Conservation (phyloP, 2,329 filamentous ascomycete genomes). For the Rachicladosporium sp. region DNA sequence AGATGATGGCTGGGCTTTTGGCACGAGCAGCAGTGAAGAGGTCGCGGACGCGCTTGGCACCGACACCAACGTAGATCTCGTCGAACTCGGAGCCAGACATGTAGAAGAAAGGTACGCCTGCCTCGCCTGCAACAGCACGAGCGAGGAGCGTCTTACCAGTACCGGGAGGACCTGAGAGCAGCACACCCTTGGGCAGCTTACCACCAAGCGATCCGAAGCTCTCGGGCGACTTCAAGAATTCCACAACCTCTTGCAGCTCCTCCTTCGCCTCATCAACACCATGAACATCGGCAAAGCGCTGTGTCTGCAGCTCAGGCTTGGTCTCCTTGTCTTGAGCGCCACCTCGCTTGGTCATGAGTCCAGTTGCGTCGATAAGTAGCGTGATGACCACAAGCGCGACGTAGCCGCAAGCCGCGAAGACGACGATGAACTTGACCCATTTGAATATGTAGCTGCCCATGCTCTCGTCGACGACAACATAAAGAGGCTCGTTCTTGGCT, state of each 20-base stretch:
- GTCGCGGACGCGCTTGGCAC: conserved; percentile 89
- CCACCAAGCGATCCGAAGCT: conserved; percentile 89
- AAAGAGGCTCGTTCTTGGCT: conserved; percentile 71
- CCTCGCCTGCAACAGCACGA: conserved; percentile 89
- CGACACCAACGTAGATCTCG: conserved; percentile 94
- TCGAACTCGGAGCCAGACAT: conserved; percentile 99
- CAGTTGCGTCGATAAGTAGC: conserved; percentile 69
- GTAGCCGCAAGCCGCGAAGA: conserved; percentile 69
- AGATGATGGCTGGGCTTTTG: conserved; percentile 87
- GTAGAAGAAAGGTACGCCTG: conserved; percentile 98
- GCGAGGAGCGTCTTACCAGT: conserved; percentile 95
- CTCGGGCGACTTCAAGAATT: conserved; percentile 87
- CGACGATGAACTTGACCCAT: conserved; percentile 77
- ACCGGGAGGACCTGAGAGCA: conserved; percentile 88
- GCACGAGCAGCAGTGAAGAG: conserved; percentile 71
- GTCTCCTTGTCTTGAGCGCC: conserved; percentile 66
- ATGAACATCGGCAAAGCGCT: conserved; percentile 85
- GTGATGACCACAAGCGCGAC: conserved; percentile 67
- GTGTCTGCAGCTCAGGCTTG: conserved; percentile 83
- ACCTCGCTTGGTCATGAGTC: conserved; percentile 65
- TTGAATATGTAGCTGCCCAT: conserved; percentile 68
- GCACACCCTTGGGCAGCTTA: conserved; percentile 91
- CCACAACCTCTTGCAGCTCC: conserved; percentile 90
- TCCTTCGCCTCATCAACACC: conserved; percentile 98
- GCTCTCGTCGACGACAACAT: conserved; percentile 91